Conservation (phyloP, 352 stramenopile species). For the Pythium phragmitis region DNA sequence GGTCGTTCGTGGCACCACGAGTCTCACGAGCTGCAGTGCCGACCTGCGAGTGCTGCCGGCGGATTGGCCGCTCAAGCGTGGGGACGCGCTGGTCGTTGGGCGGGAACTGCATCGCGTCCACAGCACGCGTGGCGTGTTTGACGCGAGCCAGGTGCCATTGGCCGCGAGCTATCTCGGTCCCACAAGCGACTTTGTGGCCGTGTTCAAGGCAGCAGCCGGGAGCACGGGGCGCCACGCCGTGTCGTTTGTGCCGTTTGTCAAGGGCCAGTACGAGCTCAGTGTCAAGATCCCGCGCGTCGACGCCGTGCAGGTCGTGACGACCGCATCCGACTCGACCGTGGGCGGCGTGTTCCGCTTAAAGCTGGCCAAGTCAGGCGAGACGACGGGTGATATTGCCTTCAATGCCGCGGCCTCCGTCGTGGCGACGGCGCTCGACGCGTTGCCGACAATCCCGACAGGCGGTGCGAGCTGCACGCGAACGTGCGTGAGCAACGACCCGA, state of each 20-base stretch:
- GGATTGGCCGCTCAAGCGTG: conserved; percentile 55
- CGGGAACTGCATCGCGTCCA: conserved; percentile 69
- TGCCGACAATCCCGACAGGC: conserved; percentile 51
- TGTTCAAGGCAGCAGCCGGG: conserved; percentile 58
- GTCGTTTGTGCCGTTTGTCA: conserved; percentile 88
- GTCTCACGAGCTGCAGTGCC: conserved; percentile 44
- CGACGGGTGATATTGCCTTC: conserved; percentile 56
- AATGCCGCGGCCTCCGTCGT: conserved; percentile 40
- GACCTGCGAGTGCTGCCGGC: conserved; percentile 36
- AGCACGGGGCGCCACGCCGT: conserved; percentile 81
- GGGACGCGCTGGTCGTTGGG: conserved; percentile 82
- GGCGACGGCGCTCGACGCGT: conserved; percentile 56
- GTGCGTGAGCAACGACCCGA: conserved; percentile 43
- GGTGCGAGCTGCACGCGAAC: conserved; percentile 31
- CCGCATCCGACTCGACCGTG: conserved; percentile 42
- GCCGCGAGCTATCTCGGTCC: conserved; percentile 55
- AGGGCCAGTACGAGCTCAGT: conserved; percentile 87
- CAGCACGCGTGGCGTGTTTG: conserved; percentile 48
- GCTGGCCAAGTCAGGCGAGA: conserved; percentile 36
- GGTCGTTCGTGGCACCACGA: conserved; percentile 22
- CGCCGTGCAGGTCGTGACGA: conserved; percentile 74
- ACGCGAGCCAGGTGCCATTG: conserved; percentile 68
- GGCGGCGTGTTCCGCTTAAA: conserved; percentile 65
- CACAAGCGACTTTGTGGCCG: conserved; percentile 50
- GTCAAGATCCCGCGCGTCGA: conserved; percentile 73